phyloP scores from a whole-genome alignment of 352 stramenopile species.

The Phytophthora sp. region DNA sequence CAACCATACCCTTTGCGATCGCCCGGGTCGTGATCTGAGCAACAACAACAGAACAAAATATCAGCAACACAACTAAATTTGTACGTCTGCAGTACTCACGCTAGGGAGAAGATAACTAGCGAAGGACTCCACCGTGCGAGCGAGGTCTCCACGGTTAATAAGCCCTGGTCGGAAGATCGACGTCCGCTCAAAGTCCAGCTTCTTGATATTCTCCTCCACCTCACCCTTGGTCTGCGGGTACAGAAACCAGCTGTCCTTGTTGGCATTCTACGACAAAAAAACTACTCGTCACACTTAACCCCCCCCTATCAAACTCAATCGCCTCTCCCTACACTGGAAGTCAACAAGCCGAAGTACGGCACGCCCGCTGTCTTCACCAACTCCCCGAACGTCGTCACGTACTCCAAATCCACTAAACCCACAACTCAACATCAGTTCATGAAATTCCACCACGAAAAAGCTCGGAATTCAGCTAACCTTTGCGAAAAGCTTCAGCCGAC shows the following conservation, averaged over 20 bases:
- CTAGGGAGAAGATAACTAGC: conserved; percentile 47
- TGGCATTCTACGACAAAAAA: conserved; percentile 39
- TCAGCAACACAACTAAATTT: neutral
- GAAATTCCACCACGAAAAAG: neutral
- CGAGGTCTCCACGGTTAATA: conserved; percentile 57
- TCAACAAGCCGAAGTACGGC: conserved; percentile 71
- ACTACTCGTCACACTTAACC: too few relatives aligned
- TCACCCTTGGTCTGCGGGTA: conserved; percentile 78
- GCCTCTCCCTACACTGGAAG: conserved; percentile 57
- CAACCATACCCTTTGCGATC: conserved; percentile 66
- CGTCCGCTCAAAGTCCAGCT: conserved; percentile 55
- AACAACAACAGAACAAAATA: neutral
- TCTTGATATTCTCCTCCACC: conserved; percentile 62
- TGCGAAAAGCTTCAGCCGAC: conserved; percentile 65
- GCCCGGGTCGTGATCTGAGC: conserved; percentile 52
- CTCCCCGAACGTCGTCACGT: conserved; percentile 57
- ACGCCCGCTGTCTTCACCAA: conserved; percentile 44
- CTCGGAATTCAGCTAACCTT: conserved; percentile 30
- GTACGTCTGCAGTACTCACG: conserved; percentile 22
- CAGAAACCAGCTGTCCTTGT: conserved; percentile 79
- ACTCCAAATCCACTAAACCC: conserved; percentile 66
- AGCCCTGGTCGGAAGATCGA: conserved; percentile 66
- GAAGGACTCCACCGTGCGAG: conserved; percentile 57
- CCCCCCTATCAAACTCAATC: too few relatives aligned
- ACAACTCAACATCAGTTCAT: conserved; percentile 2